Conservation (phyloP, 164 flowering plant genomes). For the Kingdonia uniflora region DNA sequence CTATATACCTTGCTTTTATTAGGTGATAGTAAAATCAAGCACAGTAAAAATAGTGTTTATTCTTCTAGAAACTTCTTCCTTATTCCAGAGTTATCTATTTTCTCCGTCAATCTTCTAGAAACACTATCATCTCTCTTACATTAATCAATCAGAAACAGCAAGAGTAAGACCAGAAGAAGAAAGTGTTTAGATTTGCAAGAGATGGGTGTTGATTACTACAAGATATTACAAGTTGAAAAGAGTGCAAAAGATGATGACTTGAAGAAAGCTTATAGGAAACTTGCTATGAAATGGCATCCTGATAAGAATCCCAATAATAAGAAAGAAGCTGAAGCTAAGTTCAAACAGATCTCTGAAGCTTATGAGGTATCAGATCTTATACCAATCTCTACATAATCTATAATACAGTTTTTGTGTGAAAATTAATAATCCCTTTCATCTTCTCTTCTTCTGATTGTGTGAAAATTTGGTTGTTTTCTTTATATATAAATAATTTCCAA, state of each 20-base stretch:
- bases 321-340: conserved; percentile 62
- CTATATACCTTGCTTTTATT: too few species aligned
- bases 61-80: too few species aligned
- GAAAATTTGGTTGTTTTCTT: too few species aligned
- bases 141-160: too few species aligned
- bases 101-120: neutral
- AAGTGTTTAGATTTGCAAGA: neutral
- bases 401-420: too few species aligned
- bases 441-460: too few species aligned
- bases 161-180: neutral
- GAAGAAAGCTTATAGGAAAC: conserved; percentile 61
- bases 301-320: conserved; percentile 60
- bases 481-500: too few species aligned
- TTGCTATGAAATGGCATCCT: conserved; percentile 79
- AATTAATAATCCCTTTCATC: too few species aligned
- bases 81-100: too few species aligned
- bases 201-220: conserved; percentile 72
- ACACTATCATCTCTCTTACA: neutral
- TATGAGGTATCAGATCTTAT: conserved; percentile 32
- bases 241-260: conserved; percentile 55
- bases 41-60: too few species aligned
- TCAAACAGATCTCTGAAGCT: conserved; percentile 68
- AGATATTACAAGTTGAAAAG: conserved; percentile 42
- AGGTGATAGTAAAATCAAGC: too few species aligned
- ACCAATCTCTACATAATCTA: too few species aligned